A percentile compares a stretch with the other conserved stretches of the same genome.
These are phyloP conservation scores for Trypanosoma rangeli DNA, from an alignment of 208 protist genomes.

Conservation along the genomic window DNA sequence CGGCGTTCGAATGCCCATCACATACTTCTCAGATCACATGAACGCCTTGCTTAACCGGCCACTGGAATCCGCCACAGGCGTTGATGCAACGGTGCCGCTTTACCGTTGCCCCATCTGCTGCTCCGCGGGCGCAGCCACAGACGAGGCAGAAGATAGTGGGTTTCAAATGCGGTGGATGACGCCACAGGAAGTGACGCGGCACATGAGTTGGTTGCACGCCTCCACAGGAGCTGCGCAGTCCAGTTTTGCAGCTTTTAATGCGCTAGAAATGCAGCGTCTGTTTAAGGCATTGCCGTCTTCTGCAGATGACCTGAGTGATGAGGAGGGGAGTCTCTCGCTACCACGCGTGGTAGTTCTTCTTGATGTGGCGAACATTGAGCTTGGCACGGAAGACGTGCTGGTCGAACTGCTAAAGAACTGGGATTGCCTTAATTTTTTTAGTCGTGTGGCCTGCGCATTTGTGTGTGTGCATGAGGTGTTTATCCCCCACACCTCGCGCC, in stretches of 20 bases:
- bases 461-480: constrained; percentile 76
- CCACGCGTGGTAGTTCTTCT: constrained; percentile 51
- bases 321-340: neutral
- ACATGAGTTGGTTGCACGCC: constrained; percentile 68
- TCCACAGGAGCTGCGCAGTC: constrained; percentile 39
- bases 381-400: constrained; percentile 33
- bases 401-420: constrained; percentile 36
- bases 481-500: constrained; percentile 57
- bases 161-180: constrained; percentile 27
- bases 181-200: constrained; percentile 48
- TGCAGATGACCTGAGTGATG: neutral
- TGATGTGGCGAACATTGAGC: constrained; percentile 78
- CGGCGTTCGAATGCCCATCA: constrained; percentile 19
- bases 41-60: constrained; percentile 27
- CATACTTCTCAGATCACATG: constrained; percentile 24
- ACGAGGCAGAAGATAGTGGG: neutral
- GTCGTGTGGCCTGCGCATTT: constrained; percentile 44
- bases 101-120: constrained; percentile 32
- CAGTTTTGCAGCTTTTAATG: constrained; percentile 57
- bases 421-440: constrained; percentile 40
- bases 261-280: constrained; percentile 32
- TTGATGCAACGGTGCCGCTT: constrained; percentile 22
- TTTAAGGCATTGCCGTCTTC: constrained; percentile 14
- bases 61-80: neutral
- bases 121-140: neutral